Percentiles rank a stretch among this genome's conserved stretches.
Evolutionary conservation across 805 yeast genomes (phyloP).

Genomic region (Saturnispora bothae): DNA sequence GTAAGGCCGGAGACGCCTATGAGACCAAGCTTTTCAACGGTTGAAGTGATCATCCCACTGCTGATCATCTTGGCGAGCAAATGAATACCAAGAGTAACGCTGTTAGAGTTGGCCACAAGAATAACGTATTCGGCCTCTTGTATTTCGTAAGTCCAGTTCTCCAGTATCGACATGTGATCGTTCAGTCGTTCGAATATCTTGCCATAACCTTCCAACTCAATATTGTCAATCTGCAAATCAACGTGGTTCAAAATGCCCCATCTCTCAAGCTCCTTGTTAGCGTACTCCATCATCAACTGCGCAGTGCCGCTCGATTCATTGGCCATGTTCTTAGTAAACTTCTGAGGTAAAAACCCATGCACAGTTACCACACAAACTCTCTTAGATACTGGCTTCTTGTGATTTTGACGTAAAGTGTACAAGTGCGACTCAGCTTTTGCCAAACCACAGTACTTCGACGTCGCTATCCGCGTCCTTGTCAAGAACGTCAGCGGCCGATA

Average conservation of each 20-base stretch:
- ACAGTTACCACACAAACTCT: conserved; percentile 81
- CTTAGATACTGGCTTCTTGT: conserved; percentile 12
- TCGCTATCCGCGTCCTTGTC: conserved; percentile 19
- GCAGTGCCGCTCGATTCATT: conserved; percentile 96
- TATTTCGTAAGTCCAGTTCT: conserved; percentile 54
- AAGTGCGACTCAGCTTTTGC: conserved; percentile 23
- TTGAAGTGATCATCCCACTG: conserved; percentile 48
- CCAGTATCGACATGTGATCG: conserved; percentile 56
- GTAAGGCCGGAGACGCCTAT: conserved; percentile 89
- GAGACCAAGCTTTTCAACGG: conserved; percentile 50
- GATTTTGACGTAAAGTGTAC: conserved; percentile 13
- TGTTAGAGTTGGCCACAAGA: conserved; percentile 87
- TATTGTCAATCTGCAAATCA: conserved; percentile 54
- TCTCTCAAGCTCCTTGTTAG: conserved; percentile 56
- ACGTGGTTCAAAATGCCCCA: conserved; percentile 42
- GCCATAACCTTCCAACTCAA: conserved; percentile 90
- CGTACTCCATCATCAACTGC: conserved; percentile 66
- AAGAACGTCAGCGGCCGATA: conserved; percentile 20
- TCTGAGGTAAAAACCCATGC: conserved; percentile 90
- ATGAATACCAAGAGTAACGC: conserved; percentile 81
- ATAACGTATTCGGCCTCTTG: conserved; percentile 62
- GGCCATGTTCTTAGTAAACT: conserved; percentile 66
- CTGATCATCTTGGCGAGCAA: conserved; percentile 33
- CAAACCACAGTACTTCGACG: conserved; percentile 8
- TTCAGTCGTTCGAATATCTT: conserved; percentile 74